Evolutionary conservation across 192 early-diverging fungal species (phyloP).

Genomic region (Linnemannia zychae): DNA sequence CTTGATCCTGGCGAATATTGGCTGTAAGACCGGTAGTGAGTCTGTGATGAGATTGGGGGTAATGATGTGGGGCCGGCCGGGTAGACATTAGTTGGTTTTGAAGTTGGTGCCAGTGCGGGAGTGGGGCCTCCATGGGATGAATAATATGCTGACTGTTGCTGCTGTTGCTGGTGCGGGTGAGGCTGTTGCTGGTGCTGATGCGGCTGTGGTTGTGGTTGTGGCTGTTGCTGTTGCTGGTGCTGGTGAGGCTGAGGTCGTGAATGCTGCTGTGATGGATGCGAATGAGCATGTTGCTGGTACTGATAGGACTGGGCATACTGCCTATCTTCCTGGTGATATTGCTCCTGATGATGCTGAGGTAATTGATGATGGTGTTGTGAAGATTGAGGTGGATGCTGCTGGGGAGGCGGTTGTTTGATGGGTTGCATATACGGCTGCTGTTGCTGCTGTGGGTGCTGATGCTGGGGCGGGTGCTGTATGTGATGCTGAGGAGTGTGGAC

Average conservation of each 20-base stretch:
- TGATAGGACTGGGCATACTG: constrained; percentile 27
- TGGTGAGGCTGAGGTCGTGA: constrained; percentile 9
- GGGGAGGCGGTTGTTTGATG: constrained; percentile 25
- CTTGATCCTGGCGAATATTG: constrained; percentile 36
- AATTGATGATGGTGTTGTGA: constrained; percentile 22
- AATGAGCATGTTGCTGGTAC: constrained; percentile 23
- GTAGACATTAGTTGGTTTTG: background rate
- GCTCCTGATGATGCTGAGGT: constrained; percentile 13
- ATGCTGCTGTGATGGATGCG: constrained; percentile 15
- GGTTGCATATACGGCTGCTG: constrained; percentile 15
- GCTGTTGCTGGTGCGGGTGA: background rate
- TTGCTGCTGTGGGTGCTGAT: constrained; percentile 25
- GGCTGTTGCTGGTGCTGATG: constrained; percentile 25
- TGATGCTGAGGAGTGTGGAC: constrained; percentile 17
- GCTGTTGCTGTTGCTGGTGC: constrained; percentile 24
- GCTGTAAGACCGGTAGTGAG: constrained; percentile 32
- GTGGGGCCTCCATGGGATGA: constrained; percentile 7
- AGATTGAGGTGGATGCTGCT: constrained; percentile 26
- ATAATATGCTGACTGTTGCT: constrained; percentile 31
- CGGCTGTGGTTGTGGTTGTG: constrained; percentile 12
- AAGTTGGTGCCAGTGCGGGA: constrained; percentile 11
- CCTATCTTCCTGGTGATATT: constrained; percentile 33
- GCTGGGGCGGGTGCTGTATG: constrained; percentile 8
- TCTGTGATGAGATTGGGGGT: constrained; percentile 38
- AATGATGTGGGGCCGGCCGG: constrained; percentile 15